A percentile compares a stretch with the other conserved stretches of the same genome.
Evolutionary conservation across 2,329 filamentous ascomycete genomes (phyloP).

Genomic region (Arthrobotrys musiformis): DNA sequence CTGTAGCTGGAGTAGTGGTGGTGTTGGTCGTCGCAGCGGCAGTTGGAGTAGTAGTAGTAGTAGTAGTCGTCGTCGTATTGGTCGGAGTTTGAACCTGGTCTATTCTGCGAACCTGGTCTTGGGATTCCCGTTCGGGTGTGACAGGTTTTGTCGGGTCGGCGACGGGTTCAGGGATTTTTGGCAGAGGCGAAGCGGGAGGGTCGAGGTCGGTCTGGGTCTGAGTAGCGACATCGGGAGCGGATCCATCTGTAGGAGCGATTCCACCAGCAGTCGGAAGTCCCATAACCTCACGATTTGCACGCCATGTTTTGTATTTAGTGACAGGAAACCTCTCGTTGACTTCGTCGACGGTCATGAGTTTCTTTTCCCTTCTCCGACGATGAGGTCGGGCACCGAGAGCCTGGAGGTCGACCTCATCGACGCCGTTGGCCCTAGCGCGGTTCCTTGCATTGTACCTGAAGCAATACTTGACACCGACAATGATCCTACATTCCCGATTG

Average conservation of each 20-base stretch:
- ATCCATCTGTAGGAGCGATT: constrained; percentile 64
- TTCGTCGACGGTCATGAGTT: constrained; percentile 98
- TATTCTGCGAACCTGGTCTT: constrained; percentile 19
- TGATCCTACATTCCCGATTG: constrained; percentile 76
- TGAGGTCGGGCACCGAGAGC: constrained; percentile 82
- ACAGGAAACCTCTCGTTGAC: constrained; percentile 97
- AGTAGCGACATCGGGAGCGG: constrained; percentile 19
- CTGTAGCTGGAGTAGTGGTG: not conserved
- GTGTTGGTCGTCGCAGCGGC: not conserved
- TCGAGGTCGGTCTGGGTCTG: constrained; percentile 40
- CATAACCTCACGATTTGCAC: constrained; percentile 81
- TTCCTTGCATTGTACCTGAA: constrained; percentile 98
- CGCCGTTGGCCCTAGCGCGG: constrained; percentile 77
- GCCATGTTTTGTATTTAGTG: constrained; percentile 96
- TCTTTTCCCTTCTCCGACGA: constrained; percentile 91
- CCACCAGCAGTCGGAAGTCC: constrained; percentile 86
- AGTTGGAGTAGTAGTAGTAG: not conserved
- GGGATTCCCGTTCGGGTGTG: constrained; percentile 24
- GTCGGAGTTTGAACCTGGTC: not conserved
- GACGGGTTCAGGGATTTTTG: constrained; percentile 50
- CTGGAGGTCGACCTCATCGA: constrained; percentile 88
- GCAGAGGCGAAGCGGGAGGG: constrained; percentile 41
- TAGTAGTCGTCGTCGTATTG: not conserved
- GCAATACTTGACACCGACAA: constrained; percentile 99
- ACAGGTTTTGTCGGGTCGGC: constrained; percentile 47